Percentiles rank a stretch among this genome's conserved stretches.
Evolutionary conservation across 1,284 basidiomycete species (phyloP).

Genomic region (Sporisorium graminicola): DNA sequence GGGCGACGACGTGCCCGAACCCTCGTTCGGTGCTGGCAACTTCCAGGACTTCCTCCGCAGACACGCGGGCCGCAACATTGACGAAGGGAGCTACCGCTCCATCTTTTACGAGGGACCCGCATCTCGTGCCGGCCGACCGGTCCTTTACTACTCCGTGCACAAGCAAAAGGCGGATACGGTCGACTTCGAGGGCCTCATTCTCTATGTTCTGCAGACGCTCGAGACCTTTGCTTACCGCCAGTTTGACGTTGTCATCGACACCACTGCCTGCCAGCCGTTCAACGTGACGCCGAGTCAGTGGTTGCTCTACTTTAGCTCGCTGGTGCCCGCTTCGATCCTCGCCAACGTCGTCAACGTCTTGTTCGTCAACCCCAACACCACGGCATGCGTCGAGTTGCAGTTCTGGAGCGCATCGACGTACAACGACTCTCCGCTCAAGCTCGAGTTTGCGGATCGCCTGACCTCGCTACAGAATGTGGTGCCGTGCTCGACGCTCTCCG

Average conservation of each 20-base stretch:
- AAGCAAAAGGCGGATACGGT: slow-evolving; percentile 82
- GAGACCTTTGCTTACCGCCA: slow-evolving; percentile 42
- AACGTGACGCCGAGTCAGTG: slow-evolving; percentile 60
- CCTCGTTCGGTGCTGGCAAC: slow-evolving; percentile 37
- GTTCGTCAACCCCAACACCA: slow-evolving; percentile 61
- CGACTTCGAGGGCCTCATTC: slow-evolving; percentile 84
- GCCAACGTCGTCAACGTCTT: slow-evolving; percentile 57
- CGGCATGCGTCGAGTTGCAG: slow-evolving; percentile 43
- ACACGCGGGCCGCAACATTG: slow-evolving; percentile 54
- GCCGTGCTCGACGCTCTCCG: slow-evolving; percentile 45
- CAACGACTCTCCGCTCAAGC: slow-evolving; percentile 33
- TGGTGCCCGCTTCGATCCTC: slow-evolving; percentile 53
- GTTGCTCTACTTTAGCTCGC: slow-evolving; percentile 58
- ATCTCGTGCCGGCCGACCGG: slow-evolving; percentile 69
- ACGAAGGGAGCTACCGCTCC: slow-evolving; percentile 51
- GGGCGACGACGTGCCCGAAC: slow-evolving; percentile 39
- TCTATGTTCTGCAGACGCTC: slow-evolving; percentile 55
- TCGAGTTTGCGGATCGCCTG: slow-evolving; percentile 38
- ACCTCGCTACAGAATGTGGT: slow-evolving; percentile 38
- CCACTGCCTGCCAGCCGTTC: slow-evolving; percentile 47
- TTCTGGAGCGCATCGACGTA: slow-evolving; percentile 34
- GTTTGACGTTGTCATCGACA: slow-evolving; percentile 60
- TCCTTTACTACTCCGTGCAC: slow-evolving; percentile 72
- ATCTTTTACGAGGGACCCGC: slow-evolving; percentile 60
- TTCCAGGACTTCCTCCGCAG: slow-evolving; percentile 59